Conservation (phyloP, 139 green algal genomes). For the Dunaliella primolecta region DNA sequence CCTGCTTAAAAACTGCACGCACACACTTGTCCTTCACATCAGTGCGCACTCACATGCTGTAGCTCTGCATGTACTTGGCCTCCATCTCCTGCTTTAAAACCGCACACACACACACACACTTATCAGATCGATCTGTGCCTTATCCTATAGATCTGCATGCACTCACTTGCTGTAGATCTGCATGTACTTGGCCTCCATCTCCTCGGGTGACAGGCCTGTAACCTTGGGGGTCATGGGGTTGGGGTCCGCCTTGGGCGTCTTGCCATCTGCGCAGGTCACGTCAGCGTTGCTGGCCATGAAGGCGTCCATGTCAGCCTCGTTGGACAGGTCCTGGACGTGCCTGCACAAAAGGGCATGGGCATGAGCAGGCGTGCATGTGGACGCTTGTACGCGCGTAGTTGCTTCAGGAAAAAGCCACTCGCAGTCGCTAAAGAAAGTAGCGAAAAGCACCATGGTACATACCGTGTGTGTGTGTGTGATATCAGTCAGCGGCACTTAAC, state of each 20-base stretch:
- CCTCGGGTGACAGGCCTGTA: conserved; percentile 13
- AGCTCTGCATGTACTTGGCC: conserved; percentile 49
- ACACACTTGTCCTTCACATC: too few species aligned
- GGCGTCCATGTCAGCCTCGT: conserved; percentile 28
- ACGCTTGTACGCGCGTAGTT: background rate
- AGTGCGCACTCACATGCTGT: conserved; percentile 46
- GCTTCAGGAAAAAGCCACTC: background rate
- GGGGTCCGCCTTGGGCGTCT: conserved; percentile 25
- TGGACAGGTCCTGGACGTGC: conserved; percentile 34
- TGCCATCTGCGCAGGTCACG: conserved; percentile 48
- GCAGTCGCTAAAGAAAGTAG: background rate
- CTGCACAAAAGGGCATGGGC: conserved; percentile 8
- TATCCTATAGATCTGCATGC: too few species aligned
- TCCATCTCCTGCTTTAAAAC: conserved; percentile 59
- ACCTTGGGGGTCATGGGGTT: background rate
- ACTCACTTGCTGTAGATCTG: conserved; percentile 52
- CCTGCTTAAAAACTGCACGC: too few species aligned
- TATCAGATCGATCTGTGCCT: too few species aligned
- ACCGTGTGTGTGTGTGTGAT: too few species aligned
- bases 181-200: conserved; percentile 56
- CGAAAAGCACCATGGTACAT: too few species aligned
- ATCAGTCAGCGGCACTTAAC: too few species aligned
- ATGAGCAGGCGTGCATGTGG: conserved; percentile 30
- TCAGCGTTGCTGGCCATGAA: conserved; percentile 39
- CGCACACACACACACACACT: too few species aligned